Evolutionary conservation across 169 alveolate genomes (phyloP), one percentile per base, ranked within the genome.

Genomic region (Cryptosporidium viatorum): DNA sequence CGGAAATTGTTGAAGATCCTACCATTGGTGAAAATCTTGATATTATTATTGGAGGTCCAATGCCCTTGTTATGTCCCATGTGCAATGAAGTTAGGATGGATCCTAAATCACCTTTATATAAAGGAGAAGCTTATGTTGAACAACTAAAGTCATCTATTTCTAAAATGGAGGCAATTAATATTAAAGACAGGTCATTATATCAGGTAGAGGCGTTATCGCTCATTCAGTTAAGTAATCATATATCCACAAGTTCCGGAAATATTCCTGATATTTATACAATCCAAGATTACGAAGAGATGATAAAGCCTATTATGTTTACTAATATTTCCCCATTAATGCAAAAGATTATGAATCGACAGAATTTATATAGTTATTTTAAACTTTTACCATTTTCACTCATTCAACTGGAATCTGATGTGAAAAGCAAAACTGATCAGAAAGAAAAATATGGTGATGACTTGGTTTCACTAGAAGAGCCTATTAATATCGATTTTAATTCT

Each of bases 11-110:
- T 23, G 86, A 73, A 39, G 89, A 80, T 65, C 89, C 89, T 3
- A 80, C 89, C 16, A 80, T 80, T 60, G 89, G 89, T 23, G 89
- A 80, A 41, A 80, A 80, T 41, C 70, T 65, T 16, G 89, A 80
- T 45, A 80, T 80, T 6, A 31, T 65, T 2, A 41, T 65, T 31
- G 89, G 89, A 26, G 89, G 89, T 35, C 89, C 89, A 60, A 65
- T 80, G 73, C 89, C 89, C 31, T 45, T 80, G 55, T 50, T 80
- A 41, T 80, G 89, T 62, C 89, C 89, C 9, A 80, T 80, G 75
- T 80, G 89, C 43, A 80, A 80, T 80, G 89, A 80, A 80, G 70
- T 80, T 0, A 59, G 89, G 31, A 80, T 80, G 89, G 89, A 80
- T 31, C 73, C 55, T 8, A 80, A 65, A 10, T 80, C 89, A 16